Base-by-base conservation (phyloP, 164 flowering plant species). In the Aristolochia contorta region DNA sequence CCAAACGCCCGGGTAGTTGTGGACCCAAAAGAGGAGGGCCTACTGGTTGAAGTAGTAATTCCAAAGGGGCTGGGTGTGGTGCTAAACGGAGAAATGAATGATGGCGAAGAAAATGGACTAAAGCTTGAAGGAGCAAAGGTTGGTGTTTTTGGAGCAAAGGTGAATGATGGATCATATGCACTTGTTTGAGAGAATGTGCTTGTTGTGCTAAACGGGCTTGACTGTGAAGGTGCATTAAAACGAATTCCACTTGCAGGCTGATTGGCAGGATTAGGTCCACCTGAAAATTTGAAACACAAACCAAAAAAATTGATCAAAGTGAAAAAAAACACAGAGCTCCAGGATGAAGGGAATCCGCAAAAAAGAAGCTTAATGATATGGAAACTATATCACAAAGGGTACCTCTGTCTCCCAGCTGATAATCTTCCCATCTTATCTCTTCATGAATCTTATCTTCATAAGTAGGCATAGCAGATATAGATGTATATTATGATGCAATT, bases 341-440 rank as follows among this genome's bases (percentile, higher is more conserved):
- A 22, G 2, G 56, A 22, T 12, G 8, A 2, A 49, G 16, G 22
- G 3, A 4, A 53, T 16, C 15, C 22, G 12, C 8, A 21, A 2
- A 20, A 20, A 23, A 7, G n/a, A 5, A 18, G 53, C 45, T 32
- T 27, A 13, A 14, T 7, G 30, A 0, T 18, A 30, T 30, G 19
- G 9, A 56, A 16, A 37, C 43, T n/a, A n/a, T 3, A 30, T 56
- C 45, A 52, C 47, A 21, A 32, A 13, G 30, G 20, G 45, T 63
- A 93, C 96, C 94, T 82, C 86, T 90, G 72, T 90, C 96, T 56
- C 96, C 96, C 73, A 64, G 64, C 68, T 93, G 99, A 66, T 86
- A 93, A 72, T 93, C 99, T 65, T 90, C 99, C 99, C 99, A 93
- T 67, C 97, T 78, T 53, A 94, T 84, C 68, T 94, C 99, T 70